These are phyloP conservation scores for Debaryomyces fabryi DNA, from an alignment of 1,139 yeast species.

Conservation along the genomic window DNA sequence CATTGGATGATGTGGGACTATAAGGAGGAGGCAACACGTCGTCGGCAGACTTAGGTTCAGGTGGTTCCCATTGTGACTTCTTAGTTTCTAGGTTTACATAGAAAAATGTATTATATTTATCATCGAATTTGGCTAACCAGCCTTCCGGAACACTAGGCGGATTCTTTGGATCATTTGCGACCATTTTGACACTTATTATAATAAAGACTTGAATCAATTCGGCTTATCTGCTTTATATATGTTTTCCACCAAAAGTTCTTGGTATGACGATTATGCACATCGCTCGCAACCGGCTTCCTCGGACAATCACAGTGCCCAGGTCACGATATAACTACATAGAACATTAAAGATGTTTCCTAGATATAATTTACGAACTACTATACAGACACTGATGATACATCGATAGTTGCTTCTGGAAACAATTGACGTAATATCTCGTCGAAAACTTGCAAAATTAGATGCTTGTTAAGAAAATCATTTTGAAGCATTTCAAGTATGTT, in stretches of 20 bases:
- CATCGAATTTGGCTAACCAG: conserved; percentile 88
- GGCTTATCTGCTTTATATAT: not conserved
- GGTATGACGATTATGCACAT: not conserved
- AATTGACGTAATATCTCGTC: conserved; percentile 29
- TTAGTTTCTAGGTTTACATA: conserved; percentile 75
- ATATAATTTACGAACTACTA: not conserved
- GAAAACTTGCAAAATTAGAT: conserved; percentile 59
- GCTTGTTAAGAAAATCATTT: conserved; percentile 69
- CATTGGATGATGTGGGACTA: conserved; percentile 23
- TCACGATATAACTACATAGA: not conserved
- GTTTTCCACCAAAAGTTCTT: not conserved
- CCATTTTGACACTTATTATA: not conserved
- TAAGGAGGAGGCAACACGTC: conserved; percentile 41
- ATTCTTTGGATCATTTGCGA: conserved; percentile 12
- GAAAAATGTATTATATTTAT: conserved; percentile 74
- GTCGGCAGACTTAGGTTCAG: conserved; percentile 34
- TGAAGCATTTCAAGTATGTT: conserved; percentile 70
- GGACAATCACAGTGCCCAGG: not conserved
- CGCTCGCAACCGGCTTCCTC: not conserved
- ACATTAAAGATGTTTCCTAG: not conserved
- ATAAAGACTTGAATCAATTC: not conserved
- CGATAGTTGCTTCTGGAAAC: conserved; percentile 25
- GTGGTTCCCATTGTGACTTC: conserved; percentile 90
- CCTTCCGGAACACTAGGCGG: conserved; percentile 71
- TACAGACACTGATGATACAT: not conserved